Percentiles rank a stretch among this genome's conserved stretches.
phyloP scores from a whole-genome alignment of 2,329 filamentous ascomycete genomes.

The Ceratocystis albifundus region DNA sequence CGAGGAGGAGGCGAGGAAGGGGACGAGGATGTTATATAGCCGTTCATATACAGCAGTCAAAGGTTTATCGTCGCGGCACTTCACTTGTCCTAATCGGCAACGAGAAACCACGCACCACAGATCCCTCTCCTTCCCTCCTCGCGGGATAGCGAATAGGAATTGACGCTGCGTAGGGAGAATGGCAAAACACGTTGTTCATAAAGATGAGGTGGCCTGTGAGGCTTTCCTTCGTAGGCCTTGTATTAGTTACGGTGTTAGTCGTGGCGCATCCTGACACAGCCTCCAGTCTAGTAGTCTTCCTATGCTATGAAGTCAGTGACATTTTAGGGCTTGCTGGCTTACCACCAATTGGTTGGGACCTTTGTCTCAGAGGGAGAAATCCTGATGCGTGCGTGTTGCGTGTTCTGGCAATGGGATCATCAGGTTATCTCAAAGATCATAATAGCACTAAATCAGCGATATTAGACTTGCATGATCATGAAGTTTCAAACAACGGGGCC shows the following conservation, averaged over 20 bases:
- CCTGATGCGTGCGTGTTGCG: not conserved
- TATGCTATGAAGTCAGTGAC: not conserved
- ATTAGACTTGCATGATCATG: not conserved
- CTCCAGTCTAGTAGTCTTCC: not conserved
- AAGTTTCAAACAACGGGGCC: not conserved
- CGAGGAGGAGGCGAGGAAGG: not conserved
- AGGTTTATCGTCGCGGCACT: not conserved
- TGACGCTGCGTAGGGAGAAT: not conserved
- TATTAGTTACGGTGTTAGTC: not conserved
- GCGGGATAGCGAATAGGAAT: too few species aligned
- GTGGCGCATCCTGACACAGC: not conserved
- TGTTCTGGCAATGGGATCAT: not conserved
- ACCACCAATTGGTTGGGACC: not conserved
- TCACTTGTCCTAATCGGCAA: not conserved
- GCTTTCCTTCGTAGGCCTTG: too few species aligned
- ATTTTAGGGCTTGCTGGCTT: not conserved
- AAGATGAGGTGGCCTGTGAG: not conserved
- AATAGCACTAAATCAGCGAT: not conserved
- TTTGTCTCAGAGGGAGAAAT: not conserved
- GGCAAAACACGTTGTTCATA: not conserved
- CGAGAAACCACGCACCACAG: not conserved
- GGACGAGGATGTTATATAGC: not conserved
- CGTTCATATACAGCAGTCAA: not conserved
- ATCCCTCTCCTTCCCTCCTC: not conserved
- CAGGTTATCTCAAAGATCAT: not conserved